phyloP scores from a whole-genome alignment of 2,329 filamentous ascomycete genomes.

The Truncatella angustata region DNA sequence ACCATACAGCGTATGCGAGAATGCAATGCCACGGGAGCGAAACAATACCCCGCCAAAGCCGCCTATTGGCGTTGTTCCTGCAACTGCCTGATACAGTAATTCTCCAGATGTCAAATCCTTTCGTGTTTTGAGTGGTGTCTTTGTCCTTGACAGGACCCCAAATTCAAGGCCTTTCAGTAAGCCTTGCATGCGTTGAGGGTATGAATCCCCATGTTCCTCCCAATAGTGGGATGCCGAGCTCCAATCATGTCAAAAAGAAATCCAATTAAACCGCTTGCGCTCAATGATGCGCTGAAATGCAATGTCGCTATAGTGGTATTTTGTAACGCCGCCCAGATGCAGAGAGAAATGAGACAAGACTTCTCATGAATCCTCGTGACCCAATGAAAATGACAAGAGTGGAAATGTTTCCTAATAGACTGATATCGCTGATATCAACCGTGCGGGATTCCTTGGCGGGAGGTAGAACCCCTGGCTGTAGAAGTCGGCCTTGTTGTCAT shows the following conservation, averaged over 20 bases:
- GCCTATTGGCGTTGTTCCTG: conserved; percentile 5
- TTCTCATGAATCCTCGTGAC: conserved; percentile 7
- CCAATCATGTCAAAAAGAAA: conserved; percentile 11
- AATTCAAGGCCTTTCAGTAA: background rate
- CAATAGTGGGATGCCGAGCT: conserved; percentile 5
- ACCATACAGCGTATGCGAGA: conserved; percentile 3
- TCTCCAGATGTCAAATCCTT: conserved; percentile 16
- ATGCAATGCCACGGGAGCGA: conserved; percentile 26
- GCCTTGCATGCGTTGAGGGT: background rate
- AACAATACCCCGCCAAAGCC: conserved; percentile 16
- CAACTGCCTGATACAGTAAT: conserved; percentile 26
- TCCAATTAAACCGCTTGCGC: conserved; percentile 24
- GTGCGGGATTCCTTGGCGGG: conserved; percentile 46
- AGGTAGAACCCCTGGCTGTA: conserved; percentile 55
- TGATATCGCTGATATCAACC: conserved; percentile 54
- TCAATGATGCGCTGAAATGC: conserved; percentile 20
- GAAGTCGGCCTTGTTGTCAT: conserved; percentile 35
- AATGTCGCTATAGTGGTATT: conserved; percentile 32
- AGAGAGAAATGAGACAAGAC: conserved; percentile 28
- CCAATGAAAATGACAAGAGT: conserved; percentile 20
- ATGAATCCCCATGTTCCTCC: background rate
- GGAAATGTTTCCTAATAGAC: conserved; percentile 44
- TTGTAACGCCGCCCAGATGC: conserved; percentile 34
- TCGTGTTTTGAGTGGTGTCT: conserved; percentile 24
- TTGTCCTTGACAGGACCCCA: background rate